Conservation (phyloP, 306 rosid species). For the Ochetophila trinervis region DNA sequence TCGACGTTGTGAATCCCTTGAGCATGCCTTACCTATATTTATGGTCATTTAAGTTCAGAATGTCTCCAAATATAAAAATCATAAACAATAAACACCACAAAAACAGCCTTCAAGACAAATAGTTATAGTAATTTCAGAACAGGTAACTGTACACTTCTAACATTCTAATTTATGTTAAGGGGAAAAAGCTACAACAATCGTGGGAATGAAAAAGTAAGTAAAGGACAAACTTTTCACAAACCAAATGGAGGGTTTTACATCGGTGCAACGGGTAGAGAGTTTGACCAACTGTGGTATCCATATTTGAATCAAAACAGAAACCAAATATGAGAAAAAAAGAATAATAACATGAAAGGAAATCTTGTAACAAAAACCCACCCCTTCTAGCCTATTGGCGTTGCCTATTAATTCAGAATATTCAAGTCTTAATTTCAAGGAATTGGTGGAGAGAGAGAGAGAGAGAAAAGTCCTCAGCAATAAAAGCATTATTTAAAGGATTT, state of each 20-base stretch:
- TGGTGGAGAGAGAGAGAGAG: no score
- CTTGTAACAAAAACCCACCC: neutral
- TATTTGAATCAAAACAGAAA: constrained; percentile 40
- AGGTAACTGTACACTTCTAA: neutral
- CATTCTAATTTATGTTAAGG: no score
- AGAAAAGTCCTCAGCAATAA: no score
- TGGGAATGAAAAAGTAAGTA: constrained; percentile 1
- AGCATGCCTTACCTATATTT: constrained; percentile 86
- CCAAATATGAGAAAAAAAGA: constrained; percentile 4
- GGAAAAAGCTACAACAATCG: neutral
- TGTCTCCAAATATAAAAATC: neutral
- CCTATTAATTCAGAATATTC: no score
- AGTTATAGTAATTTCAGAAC: neutral
- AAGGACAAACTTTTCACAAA: constrained; percentile 29
- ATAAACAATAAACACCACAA: neutral
- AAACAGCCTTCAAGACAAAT: neutral
- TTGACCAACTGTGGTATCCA: constrained; percentile 45
- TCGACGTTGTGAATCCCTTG: constrained; percentile 92
- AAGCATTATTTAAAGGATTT: no score
- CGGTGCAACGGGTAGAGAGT: constrained; percentile 63
- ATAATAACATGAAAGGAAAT: neutral
- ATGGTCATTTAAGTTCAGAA: constrained; percentile 14
- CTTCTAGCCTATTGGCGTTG: no score
- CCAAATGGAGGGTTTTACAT: constrained; percentile 70
- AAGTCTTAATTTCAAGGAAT: no score